Evolutionary conservation across 208 protist species (phyloP).

Genomic region (Phytomonas francai): DNA sequence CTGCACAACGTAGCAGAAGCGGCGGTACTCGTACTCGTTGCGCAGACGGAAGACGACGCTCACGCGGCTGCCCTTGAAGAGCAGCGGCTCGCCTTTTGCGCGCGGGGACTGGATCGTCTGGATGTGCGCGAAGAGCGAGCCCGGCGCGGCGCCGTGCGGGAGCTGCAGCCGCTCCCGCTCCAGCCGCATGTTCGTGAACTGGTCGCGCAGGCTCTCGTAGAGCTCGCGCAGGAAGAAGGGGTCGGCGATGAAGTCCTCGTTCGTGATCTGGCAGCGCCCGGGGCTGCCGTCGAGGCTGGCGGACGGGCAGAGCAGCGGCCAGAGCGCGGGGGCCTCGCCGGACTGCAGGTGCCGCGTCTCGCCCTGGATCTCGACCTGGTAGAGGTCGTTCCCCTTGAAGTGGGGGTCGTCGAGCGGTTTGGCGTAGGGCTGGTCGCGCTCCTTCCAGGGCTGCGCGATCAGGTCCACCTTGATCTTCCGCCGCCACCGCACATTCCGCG

Average conservation of each 20-base stretch:
- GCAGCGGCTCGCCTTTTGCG: conserved; percentile 88
- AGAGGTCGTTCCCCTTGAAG: conserved; percentile 46
- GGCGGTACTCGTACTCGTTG: conserved; percentile 53
- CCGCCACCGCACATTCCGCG: conserved; percentile 31
- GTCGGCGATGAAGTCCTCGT: conserved; percentile 43
- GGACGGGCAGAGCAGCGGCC: conserved; percentile 38
- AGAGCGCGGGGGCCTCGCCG: conserved; percentile 28
- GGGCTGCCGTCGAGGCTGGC: conserved; percentile 18
- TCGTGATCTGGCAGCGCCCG: conserved; percentile 25
- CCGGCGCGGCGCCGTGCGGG: conserved; percentile 68
- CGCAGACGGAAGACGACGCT: conserved; percentile 38
- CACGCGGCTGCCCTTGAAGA: conserved; percentile 22
- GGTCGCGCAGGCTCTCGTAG: conserved; percentile 54
- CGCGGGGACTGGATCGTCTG: conserved; percentile 98
- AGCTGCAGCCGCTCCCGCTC: conserved; percentile 31
- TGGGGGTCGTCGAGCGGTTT: conserved; percentile 43
- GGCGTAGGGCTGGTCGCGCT: conserved; percentile 41
- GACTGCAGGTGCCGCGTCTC: conserved; percentile 23
- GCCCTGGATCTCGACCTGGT: conserved; percentile 49
- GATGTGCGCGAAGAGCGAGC: conserved; percentile 92
- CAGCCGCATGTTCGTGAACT: conserved; percentile 39
- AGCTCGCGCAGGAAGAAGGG: conserved; percentile 47
- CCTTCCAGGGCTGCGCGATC: conserved; percentile 28
- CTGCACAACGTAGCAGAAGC: conserved; percentile 45
- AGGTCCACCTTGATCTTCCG: conserved; percentile 67